Conservation (phyloP, 2,329 filamentous ascomycete species). For the Endoconidiophora polonica region DNA sequence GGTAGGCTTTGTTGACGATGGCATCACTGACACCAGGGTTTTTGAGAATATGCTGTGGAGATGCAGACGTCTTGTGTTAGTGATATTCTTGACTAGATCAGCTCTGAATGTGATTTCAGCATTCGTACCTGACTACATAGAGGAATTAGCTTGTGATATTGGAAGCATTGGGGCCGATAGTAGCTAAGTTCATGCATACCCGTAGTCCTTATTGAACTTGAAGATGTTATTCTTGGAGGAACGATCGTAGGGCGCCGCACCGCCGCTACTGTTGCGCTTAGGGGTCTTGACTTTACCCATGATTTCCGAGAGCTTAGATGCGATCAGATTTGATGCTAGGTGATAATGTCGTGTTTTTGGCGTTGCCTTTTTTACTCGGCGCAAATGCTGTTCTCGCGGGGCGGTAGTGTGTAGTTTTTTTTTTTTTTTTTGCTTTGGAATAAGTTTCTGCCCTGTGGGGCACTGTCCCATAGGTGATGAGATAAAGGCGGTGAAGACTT, state of each 20-base stretch:
- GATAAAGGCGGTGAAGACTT: slow-evolving; percentile 9
- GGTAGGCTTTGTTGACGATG: slow-evolving; percentile 55
- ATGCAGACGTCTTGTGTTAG: too few species aligned
- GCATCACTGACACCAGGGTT: slow-evolving; percentile 71
- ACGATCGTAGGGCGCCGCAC: slow-evolving; percentile 27
- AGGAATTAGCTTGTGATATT: slow-evolving; percentile 1
- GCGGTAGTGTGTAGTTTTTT: slow-evolving; percentile 13
- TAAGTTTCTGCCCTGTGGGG: slow-evolving; percentile 13
- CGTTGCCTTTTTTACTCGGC: neutral
- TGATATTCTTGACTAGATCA: too few species aligned
- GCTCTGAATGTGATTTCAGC: neutral
- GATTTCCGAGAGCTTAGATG: slow-evolving; percentile 2
- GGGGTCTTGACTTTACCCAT: slow-evolving; percentile 38
- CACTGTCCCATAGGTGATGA: slow-evolving; percentile 3
- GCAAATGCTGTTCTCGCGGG: slow-evolving; percentile 4
- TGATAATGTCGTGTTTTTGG: slow-evolving; percentile 6
- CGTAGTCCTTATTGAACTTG: slow-evolving; percentile 87
- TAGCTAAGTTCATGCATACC: slow-evolving; percentile 20
- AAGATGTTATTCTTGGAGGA: slow-evolving; percentile 63
- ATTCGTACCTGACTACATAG: slow-evolving; percentile 7
- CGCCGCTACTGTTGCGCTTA: slow-evolving; percentile 35
- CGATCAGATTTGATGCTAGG: neutral
- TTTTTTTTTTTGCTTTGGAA: neutral
- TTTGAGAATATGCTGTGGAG: slow-evolving; percentile 67
- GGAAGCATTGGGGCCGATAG: neutral